Evolutionary conservation across 768 basidiomycete genomes (phyloP), one percentile per base, ranked within the genome.

Genomic region (Scleroderma citrinum): DNA sequence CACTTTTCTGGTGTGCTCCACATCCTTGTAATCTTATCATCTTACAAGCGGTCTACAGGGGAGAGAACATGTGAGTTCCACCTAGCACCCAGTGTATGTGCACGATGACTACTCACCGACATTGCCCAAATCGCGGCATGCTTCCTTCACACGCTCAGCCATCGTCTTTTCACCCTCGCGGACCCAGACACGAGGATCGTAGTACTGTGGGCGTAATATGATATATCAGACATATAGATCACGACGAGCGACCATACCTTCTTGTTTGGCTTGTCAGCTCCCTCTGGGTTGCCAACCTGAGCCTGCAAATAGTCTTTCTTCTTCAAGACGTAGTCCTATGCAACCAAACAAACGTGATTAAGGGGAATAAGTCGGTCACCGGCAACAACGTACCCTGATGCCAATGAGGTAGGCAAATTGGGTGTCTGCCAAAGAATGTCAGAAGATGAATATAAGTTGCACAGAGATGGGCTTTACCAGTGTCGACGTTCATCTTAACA

Each of bases 401-500:
- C 93, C 92, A 49, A 63, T 56, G 51, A 95, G 81, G 71, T 97
- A 97, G 11, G 95, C 93, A 65, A 83, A 94, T 65, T 93, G 91
- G 14, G 86, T 89, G 70, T 93, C 89, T 70, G 45, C 32, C 31
- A 3, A 29, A 20, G 36, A 8, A 39, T 10, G 39, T 56, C 43
- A 57, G 55, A 35, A 46, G 21, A n/a, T 17, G 12, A 12, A 20
- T 24, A 16, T 12, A 2, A 10, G 38, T 19, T 5, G 47, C 13
- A 5, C 7, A 8, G 26, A 29, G 4, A 2, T n/a, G 30, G 20
- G 21, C 43, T 69, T 46, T 51, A 75, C 77, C 81, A 52, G 93
- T 96, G 69, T 95, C 92, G 51, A 96, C 92, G 75, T 98, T 97
- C 94, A 98, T 98, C 79, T 99, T 98, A 66, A 98, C 85, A 36